Conservation (phyloP, 208 protist species). For the Naegleria fowleri region DNA sequence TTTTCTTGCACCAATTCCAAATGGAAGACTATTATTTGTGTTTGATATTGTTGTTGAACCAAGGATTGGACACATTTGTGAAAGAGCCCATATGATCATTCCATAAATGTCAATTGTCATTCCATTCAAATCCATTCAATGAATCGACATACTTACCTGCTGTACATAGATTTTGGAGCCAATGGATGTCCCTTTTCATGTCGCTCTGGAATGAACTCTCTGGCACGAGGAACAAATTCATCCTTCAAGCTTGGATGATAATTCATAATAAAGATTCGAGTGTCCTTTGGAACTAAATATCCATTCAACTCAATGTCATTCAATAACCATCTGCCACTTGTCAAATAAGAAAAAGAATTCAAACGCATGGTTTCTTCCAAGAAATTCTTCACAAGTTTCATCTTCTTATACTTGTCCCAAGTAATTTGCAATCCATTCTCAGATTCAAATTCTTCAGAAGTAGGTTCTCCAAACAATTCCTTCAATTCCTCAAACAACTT, state of each 20-base stretch:
- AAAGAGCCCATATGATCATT: too few relatives aligned
- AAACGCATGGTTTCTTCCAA: background rate
- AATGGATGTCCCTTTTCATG: background rate
- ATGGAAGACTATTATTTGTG: background rate
- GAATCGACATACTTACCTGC: background rate
- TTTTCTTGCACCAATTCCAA: background rate
- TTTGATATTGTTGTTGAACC: too few relatives aligned
- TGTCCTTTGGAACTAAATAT: background rate
- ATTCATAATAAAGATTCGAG: background rate
- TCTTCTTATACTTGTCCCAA: background rate
- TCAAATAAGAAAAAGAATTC: background rate
- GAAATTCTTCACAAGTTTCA: background rate
- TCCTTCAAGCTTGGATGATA: background rate
- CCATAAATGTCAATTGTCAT: background rate
- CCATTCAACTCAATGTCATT: background rate
- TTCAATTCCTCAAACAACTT: background rate
- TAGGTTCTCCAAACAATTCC: background rate
- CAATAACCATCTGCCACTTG: background rate
- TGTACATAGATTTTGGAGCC: background rate
- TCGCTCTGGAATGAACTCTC: background rate
- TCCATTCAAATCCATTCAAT: too few relatives aligned
- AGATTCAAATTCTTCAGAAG: background rate
- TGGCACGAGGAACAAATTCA: background rate
- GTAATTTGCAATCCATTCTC: background rate
- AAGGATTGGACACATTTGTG: too few relatives aligned